Evolutionary conservation across 257 asterid species (phyloP), one percentile per base, ranked within the genome.

Genomic region (Primulina huaijiensis): DNA sequence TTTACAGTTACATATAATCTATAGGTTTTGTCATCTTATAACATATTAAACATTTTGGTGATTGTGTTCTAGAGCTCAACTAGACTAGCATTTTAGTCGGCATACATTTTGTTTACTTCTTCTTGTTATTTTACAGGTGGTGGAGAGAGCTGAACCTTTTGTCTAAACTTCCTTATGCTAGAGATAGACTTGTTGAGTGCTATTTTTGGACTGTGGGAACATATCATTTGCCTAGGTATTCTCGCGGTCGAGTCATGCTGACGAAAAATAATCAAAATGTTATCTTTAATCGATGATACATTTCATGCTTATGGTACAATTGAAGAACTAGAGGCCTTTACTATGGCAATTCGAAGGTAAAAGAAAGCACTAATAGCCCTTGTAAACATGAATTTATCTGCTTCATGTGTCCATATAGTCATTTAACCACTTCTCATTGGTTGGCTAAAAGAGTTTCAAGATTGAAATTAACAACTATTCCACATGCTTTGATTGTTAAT

Each of bases 171-270:
- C 66, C 76, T 6, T 76, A 72, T 29, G 76, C 69, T 31, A 72
- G 80, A 29, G 76, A 80, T 21, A 69, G 81, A 66, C 17, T 74
- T 14, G 84, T 76, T 0, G 84, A 80, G 7, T 61, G 76, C 1
- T 79, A 67, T 52, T 76, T 69, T 61, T 80, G 81, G 79, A 37
- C 76, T 0, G 4, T 73, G 19, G 77, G 77, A 0, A 31, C 25
- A 14, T 73, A 62, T 52, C 68, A 30, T 29, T 75, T 73, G 53
- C 81, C 81, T 6, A 66, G 50, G 0, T 74, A 60, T 12, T 69
- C 79, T 11, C 52, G 4, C 6, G 64, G 61, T 14, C 74, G 82
- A 33, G 59, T 71, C 21, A 60, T 74, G 72, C 55, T 69, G 10
- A 17, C 80, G 2, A 80, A 77, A 77, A 68, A 27, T 33, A 11